A percentile compares a stretch with the other conserved stretches of the same genome.
These are phyloP conservation scores for Colletotrichum sp. DNA, from an alignment of 2,329 filamentous ascomycete species.

Conservation along the genomic window DNA sequence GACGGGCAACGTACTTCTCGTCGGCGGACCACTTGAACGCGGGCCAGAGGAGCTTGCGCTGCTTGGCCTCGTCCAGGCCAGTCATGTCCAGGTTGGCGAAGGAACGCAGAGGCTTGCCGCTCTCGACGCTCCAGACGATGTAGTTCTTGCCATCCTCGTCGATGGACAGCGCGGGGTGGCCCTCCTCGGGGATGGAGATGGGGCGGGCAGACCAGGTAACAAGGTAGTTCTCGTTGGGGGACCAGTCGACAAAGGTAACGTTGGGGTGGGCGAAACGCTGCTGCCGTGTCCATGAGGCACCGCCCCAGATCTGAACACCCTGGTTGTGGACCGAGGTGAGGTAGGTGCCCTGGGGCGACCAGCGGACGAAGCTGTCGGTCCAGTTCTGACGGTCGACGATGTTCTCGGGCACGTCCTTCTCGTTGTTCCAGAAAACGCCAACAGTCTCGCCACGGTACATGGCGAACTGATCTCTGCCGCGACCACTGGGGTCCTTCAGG, in stretches of 20 bases:
- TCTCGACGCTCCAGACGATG: conserved; percentile 96
- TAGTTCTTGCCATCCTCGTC: conserved; percentile 99
- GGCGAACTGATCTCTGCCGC: conserved; percentile 92
- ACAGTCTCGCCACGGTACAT: conserved; percentile 93
- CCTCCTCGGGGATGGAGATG: conserved; percentile 88
- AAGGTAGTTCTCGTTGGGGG: conserved; percentile 88
- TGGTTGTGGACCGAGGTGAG: conserved; percentile 94
- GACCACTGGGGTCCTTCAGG: conserved; percentile 79
- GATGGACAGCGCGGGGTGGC: conserved; percentile 80
- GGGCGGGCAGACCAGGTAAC: conserved; percentile 97
- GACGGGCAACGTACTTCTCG: conserved; percentile 93
- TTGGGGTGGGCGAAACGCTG: conserved; percentile 94
- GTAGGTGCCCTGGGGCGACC: conserved; percentile 94
- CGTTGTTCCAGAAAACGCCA: conserved; percentile 98
- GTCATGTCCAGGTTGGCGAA: conserved; percentile 86
- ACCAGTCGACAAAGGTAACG: conserved; percentile 96
- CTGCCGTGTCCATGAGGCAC: conserved; percentile 85
- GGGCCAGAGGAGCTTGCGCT: conserved; percentile 94
- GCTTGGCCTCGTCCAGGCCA: conserved; percentile 66
- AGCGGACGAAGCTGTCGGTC: conserved; percentile 98
- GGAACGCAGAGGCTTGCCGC: conserved; percentile 86
- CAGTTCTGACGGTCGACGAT: conserved; percentile 93
- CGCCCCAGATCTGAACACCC: conserved; percentile 97
- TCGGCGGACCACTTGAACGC: conserved; percentile 99
- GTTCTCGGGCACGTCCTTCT: conserved; percentile 85